These are phyloP conservation scores for Silene uniflora DNA, from an alignment of 148 eudicot genomes.

Conservation along the genomic window DNA sequence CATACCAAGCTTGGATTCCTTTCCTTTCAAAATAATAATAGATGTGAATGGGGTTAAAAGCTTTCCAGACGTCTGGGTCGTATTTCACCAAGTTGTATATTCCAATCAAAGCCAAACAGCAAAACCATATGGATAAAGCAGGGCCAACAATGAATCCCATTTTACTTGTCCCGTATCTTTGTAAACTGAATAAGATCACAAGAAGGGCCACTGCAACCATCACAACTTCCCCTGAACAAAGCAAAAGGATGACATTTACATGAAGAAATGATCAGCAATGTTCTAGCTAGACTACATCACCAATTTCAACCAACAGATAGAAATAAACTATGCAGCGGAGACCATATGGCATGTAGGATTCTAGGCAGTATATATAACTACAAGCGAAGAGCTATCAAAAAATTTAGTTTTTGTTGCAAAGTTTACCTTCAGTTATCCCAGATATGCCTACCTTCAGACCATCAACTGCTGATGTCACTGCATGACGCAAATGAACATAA, in stretches of 20 bases:
- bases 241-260: conserved; percentile 10
- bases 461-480: conserved; percentile 93
- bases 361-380: conserved; percentile 3
- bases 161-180: conserved; percentile 93
- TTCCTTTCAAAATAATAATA: conserved; percentile 85
- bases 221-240: conserved; percentile 67
- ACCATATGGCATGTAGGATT: neutral
- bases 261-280: neutral
- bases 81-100: conserved; percentile 81
- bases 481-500: conserved; percentile 26
- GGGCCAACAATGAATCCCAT: conserved; percentile 95
- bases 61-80: conserved; percentile 72
- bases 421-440: conserved; percentile 62
- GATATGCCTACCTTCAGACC: conserved; percentile 84
- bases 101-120: conserved; percentile 82
- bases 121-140: conserved; percentile 91
- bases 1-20: conserved; percentile 81
- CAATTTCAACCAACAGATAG: neutral
- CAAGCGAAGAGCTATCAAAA: neutral
- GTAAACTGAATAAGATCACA: conserved; percentile 80
- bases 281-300: neutral
- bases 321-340: conserved; percentile 5
- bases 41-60: conserved; percentile 90
- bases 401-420: neutral
- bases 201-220: conserved; percentile 86